Percentiles rank a stretch among this genome's conserved stretches.
phyloP scores from a whole-genome alignment of 371 early-diverging fungal species.

The Haplosporangium sp. region DNA sequence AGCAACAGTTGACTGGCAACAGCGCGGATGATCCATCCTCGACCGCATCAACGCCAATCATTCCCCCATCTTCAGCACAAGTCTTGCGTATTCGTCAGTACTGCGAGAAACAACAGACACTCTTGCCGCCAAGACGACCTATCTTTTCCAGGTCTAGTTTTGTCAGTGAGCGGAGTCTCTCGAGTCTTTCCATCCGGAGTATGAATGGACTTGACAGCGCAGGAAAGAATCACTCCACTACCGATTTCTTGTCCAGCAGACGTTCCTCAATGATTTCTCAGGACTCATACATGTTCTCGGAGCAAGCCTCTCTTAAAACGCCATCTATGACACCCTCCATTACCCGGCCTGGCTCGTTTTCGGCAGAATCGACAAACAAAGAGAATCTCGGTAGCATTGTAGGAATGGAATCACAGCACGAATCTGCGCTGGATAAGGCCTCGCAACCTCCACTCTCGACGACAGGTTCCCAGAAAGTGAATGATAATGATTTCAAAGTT shows the following conservation, averaged over 20 bases:
- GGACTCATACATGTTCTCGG: slow-evolving; percentile 48
- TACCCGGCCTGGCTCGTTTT: slow-evolving; percentile 39
- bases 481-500: background rate
- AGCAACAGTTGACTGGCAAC: slow-evolving; percentile 9
- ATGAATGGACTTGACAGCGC: slow-evolving; percentile 17
- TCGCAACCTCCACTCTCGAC: slow-evolving; percentile 1
- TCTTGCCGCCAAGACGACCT: slow-evolving; percentile 49
- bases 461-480: background rate
- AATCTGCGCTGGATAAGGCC: background rate
- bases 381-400: background rate
- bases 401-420: slow-evolving; percentile 1
- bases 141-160: slow-evolving; percentile 44
- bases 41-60: slow-evolving; percentile 11
- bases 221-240: slow-evolving; percentile 6
- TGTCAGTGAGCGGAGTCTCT: slow-evolving; percentile 35
- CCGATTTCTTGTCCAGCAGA: slow-evolving; percentile 36
- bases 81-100: slow-evolving; percentile 48
- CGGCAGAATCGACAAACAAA: slow-evolving; percentile 6
- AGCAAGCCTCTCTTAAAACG: slow-evolving; percentile 35
- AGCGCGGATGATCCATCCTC: background rate
- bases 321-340: slow-evolving; percentile 32
- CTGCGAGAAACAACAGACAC: slow-evolving; percentile 53
- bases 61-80: slow-evolving; percentile 34
- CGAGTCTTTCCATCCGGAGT: slow-evolving; percentile 18
- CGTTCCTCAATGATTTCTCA: slow-evolving; percentile 50